phyloP scores from a whole-genome alignment of 208 protist species.

The Zelonia costaricensis region DNA sequence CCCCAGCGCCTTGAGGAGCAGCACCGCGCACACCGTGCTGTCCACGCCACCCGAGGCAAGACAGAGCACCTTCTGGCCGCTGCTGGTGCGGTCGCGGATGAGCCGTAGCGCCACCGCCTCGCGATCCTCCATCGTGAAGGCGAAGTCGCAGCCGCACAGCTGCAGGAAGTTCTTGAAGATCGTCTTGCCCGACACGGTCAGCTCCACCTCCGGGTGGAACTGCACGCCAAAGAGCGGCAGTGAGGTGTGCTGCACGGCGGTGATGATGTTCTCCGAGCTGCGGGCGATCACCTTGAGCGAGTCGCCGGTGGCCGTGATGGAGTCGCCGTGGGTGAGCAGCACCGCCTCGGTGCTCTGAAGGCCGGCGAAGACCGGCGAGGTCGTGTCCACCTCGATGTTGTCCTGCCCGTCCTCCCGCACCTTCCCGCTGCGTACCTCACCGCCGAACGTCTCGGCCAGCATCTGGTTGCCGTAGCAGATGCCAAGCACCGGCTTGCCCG shows the following conservation, averaged over 20 bases:
- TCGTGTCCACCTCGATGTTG: constrained; percentile 68
- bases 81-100: constrained; percentile 86
- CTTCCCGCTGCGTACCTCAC: constrained; percentile 81
- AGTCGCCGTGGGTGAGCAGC: constrained; percentile 97
- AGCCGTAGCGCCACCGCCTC: constrained; percentile 87
- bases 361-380: constrained; percentile 63
- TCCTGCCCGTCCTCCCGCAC: constrained; percentile 97
- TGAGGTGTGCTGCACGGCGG: constrained; percentile 73
- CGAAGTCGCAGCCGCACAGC: constrained; percentile 74
- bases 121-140: constrained; percentile 88
- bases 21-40: constrained; percentile 96
- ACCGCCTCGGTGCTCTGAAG: constrained; percentile 64
- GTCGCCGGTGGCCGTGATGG: constrained; percentile 37
- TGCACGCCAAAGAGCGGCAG: constrained; percentile 93
- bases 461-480: constrained; percentile 99
- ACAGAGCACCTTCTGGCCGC: constrained; percentile 92
- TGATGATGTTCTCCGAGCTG: constrained; percentile 77
- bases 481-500: constrained; percentile 93
- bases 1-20: constrained; percentile 95
- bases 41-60: constrained; percentile 98
- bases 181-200: constrained; percentile 90
- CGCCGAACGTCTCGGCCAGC: constrained; percentile 83
- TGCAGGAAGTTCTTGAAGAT: constrained; percentile 97
- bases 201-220: constrained; percentile 98
- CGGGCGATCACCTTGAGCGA: constrained; percentile 63